Evolutionary conservation across 805 yeast genomes (phyloP).

Genomic region (Cyberlindnera mississippiensis): DNA sequence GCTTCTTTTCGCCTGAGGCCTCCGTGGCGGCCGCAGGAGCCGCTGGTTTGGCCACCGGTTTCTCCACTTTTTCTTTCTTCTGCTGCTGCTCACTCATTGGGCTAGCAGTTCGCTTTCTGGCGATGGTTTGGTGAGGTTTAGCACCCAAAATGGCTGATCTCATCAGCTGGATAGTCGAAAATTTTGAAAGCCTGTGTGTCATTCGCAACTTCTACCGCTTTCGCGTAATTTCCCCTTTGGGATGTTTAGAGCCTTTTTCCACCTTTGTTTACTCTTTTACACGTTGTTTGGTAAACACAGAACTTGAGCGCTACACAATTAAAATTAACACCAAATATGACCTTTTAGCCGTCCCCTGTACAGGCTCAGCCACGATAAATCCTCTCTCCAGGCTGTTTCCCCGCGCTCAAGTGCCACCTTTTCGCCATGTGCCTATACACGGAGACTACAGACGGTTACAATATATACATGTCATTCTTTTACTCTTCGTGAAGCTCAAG

Average conservation of each 20-base stretch:
- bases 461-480: constrained; percentile 1
- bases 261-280: no score
- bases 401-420: neutral
- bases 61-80: constrained; percentile 2
- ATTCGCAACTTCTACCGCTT: neutral
- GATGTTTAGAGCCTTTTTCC: no score
- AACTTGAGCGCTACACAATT: no score
- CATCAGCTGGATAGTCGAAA: constrained; percentile 3
- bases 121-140: no score
- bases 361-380: no score
- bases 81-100: neutral
- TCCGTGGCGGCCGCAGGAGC: constrained; percentile 1
- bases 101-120: no score
- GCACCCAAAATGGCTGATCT: no score
- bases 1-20: constrained; percentile 28
- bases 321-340: no score
- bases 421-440: neutral
- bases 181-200: constrained; percentile 2
- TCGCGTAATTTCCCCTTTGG: no score
- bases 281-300: no score
- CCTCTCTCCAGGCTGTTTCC: no score
- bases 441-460: neutral
- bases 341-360: no score
- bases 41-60: neutral
- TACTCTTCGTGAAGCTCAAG: neutral